A percentile compares a stretch with the other conserved stretches of the same genome.
Evolutionary conservation across 2,329 filamentous ascomycete genomes (phyloP).

Genomic region (Colletotrichum karsti): DNA sequence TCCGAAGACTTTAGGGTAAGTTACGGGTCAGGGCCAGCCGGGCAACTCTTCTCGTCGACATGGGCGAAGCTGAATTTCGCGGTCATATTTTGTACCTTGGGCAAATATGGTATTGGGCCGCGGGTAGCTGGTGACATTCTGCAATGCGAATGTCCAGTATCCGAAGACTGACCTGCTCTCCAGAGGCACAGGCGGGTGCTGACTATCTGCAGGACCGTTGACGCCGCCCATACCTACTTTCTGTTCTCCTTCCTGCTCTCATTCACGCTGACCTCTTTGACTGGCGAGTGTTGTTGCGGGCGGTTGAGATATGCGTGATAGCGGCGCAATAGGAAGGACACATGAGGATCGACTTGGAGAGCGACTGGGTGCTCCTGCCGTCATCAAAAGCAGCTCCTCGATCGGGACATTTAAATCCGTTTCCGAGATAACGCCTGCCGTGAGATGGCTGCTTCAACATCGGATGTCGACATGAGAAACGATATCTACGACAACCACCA

Average conservation of each 20-base stretch:
- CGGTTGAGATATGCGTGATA: not conserved
- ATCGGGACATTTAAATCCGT: slow-evolving; percentile 9
- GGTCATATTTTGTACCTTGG: not conserved
- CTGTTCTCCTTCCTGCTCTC: not conserved
- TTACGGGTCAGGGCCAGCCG: not conserved
- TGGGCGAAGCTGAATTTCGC: no score
- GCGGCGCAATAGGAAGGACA: slow-evolving; percentile 21
- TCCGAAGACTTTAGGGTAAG: not conserved
- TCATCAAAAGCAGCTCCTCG: slow-evolving; percentile 10
- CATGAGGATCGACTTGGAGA: slow-evolving; percentile 4
- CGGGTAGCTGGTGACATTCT: slow-evolving; percentile 8
- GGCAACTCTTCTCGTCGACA: not conserved
- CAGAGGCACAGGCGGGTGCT: not conserved
- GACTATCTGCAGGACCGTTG: not conserved
- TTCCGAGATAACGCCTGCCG: slow-evolving; percentile 6
- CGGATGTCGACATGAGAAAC: not conserved
- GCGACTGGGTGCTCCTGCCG: not conserved
- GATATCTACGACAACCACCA: not conserved
- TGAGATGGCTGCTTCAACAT: not conserved
- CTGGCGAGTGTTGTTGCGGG: not conserved
- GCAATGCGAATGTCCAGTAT: not conserved
- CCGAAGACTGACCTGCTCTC: not conserved
- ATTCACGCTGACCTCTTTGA: not conserved
- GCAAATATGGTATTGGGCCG: not conserved
- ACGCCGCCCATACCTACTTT: not conserved